These are phyloP conservation scores for Bocquillonia castaneifolia DNA, from an alignment of 441 rosid species.

Conservation along the genomic window DNA sequence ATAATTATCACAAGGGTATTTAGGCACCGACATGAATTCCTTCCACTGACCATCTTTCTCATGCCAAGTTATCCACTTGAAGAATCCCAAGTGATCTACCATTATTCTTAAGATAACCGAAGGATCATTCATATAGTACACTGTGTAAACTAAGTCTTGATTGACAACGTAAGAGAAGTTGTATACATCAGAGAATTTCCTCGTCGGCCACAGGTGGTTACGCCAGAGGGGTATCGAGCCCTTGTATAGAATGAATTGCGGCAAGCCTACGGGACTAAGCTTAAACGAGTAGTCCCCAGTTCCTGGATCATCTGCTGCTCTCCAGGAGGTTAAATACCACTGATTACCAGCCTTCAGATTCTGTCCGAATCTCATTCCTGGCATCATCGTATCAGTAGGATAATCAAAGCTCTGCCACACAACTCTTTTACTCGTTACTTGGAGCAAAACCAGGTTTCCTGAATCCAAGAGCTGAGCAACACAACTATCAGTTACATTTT, in stretches of 20 bases:
- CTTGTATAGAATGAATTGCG: conserved; percentile 18
- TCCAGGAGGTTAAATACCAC: conserved; percentile 25
- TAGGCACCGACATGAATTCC: conserved; percentile 31
- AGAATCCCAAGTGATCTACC: background rate
- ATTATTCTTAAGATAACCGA: background rate
- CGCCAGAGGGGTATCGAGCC: conserved; percentile 5
- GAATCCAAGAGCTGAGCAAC: conserved; percentile 25
- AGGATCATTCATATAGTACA: background rate
- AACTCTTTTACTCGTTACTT: background rate
- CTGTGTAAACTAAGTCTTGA: background rate
- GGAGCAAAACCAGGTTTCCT: conserved; percentile 29
- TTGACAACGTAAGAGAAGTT: background rate
- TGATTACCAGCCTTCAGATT: conserved; percentile 15
- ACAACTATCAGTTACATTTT: background rate
- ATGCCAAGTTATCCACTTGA: background rate
- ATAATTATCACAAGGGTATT: conserved; percentile 49
- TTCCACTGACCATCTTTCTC: too few relatives aligned
- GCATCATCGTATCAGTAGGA: conserved; percentile 19
- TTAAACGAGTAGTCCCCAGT: conserved; percentile 14
- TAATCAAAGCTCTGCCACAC: conserved; percentile 36
- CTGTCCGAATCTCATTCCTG: conserved; percentile 24
- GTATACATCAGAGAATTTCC: background rate
- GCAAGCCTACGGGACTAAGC: conserved; percentile 13
- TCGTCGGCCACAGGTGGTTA: conserved; percentile 21
- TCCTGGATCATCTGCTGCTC: conserved; percentile 24